Base-by-base conservation (phyloP, 169 alveolate species). In the Cardiosporidium cionae region DNA sequence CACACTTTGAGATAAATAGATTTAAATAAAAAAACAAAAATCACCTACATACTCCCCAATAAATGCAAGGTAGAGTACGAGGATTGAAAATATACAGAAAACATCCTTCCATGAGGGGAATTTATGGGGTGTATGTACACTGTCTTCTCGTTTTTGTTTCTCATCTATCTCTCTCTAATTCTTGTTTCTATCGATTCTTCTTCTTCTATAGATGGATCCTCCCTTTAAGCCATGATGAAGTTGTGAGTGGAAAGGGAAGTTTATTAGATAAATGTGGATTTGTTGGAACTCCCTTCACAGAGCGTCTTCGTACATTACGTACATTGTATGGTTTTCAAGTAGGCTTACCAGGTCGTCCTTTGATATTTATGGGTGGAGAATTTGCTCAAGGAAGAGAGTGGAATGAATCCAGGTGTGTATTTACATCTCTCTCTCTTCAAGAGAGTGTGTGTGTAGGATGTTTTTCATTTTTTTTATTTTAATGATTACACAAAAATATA, bases 381-480 rank as follows among this genome's bases (percentile, higher is more conserved):
- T 78, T 84, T 53, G 89, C 86, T 7, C 87, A 80, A 28, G 89
- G 89, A 0, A 29, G 87, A 28, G 89, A 84, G 78, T 84, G 89
- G 89, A 84, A 77, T 52, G 85, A 84, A 36, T 72, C 64, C 73
- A 37, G 75, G 76, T 70, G 16, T 6, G 74, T 31, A n/a, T n/a
- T n/a, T n/a, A n/a, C n/a, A n/a, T n/a, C n/a, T n/a, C n/a, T n/a
- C n/a, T n/a, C n/a, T n/a, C n/a, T n/a, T n/a, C n/a, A n/a, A n/a
- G n/a, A n/a, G n/a, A n/a, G n/a, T n/a, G n/a, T n/a, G n/a, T n/a
- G n/a, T n/a, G n/a, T n/a, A n/a, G n/a, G n/a, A n/a, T n/a, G n/a
- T n/a, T n/a, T n/a, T n/a, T n/a, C n/a, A n/a, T n/a, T n/a, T n/a
- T n/a, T n/a, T n/a, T n/a, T n/a, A n/a, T n/a, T n/a, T n/a, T n/a